A percentile compares a stretch with the other conserved stretches of the same genome.
Conservation (phyloP, 2,329 filamentous ascomycete species). For the Pyrenophora graminea region DNA sequence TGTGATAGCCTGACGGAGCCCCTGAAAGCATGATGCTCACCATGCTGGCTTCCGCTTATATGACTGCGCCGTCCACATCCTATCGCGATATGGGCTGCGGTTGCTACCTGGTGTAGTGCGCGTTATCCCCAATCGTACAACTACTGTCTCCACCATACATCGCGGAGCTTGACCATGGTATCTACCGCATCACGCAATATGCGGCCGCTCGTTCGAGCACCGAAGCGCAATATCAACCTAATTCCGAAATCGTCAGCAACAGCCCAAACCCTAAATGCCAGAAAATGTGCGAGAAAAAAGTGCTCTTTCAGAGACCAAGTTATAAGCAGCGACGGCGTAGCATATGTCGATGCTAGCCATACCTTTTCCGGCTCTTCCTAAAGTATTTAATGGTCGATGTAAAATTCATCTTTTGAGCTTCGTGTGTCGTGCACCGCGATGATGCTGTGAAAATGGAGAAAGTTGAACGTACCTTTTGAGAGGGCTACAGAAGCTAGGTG, state of each 20-base stretch:
- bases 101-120: too few species aligned
- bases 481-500: neutral
- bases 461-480: constrained; percentile 15
- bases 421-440: constrained; percentile 1
- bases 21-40: neutral
- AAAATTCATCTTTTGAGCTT: constrained; percentile 42
- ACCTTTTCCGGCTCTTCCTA: constrained; percentile 61
- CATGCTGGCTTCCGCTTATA: neutral
- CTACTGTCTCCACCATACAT: neutral
- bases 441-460: constrained; percentile 4
- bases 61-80: neutral
- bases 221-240: neutral
- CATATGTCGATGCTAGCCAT: constrained; percentile 56
- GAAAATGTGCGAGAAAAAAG: neutral
- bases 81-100: too few species aligned
- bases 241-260: constrained; percentile 6
- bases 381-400: constrained; percentile 45
- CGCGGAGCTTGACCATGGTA: neutral
- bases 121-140: too few species aligned
- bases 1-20: neutral
- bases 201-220: too few species aligned
- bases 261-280: neutral
- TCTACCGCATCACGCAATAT: neutral
- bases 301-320: constrained; percentile 51
- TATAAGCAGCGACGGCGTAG: constrained; percentile 57